Percentiles rank a stretch among this genome's conserved stretches.
phyloP scores from a whole-genome alignment of 1,139 yeast species.

The Geotrichum restrictum region DNA sequence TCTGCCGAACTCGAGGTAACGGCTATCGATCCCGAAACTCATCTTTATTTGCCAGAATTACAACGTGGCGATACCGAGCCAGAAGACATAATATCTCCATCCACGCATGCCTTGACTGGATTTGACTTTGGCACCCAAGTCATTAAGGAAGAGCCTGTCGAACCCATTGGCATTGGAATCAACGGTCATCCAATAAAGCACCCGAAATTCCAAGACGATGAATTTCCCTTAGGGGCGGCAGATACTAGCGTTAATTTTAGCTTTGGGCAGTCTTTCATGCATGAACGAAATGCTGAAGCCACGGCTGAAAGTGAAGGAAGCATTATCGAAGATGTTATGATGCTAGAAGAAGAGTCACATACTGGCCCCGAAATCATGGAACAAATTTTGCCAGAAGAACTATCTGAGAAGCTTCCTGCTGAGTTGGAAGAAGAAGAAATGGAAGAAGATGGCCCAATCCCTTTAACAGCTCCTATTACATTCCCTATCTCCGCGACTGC shows the following conservation, averaged over 20 bases:
- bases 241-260: constrained; percentile 11
- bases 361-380: not conserved
- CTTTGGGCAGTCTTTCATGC: constrained; percentile 8
- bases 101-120: not conserved
- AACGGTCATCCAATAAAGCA: constrained; percentile 5
- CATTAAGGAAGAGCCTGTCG: not conserved
- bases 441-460: not conserved
- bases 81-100: not conserved
- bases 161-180: constrained; percentile 1
- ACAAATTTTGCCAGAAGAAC: not conserved
- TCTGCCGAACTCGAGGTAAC: not conserved
- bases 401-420: not conserved
- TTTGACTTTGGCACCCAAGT: not conserved
- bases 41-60: not conserved
- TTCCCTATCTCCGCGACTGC: constrained; percentile 4
- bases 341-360: not conserved
- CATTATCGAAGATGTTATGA: not conserved
- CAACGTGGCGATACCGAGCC: not conserved
- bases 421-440: not conserved
- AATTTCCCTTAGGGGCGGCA: not conserved
- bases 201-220: not conserved
- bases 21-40: not conserved
- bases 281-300: not conserved
- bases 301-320: not conserved
- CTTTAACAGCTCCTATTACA: not conserved